Percentiles rank a stretch among this genome's conserved stretches.
These are phyloP conservation scores for Immersiporthe knoxdaviesiana DNA, from an alignment of 2,329 filamentous ascomycete species.

Conservation along the genomic window DNA sequence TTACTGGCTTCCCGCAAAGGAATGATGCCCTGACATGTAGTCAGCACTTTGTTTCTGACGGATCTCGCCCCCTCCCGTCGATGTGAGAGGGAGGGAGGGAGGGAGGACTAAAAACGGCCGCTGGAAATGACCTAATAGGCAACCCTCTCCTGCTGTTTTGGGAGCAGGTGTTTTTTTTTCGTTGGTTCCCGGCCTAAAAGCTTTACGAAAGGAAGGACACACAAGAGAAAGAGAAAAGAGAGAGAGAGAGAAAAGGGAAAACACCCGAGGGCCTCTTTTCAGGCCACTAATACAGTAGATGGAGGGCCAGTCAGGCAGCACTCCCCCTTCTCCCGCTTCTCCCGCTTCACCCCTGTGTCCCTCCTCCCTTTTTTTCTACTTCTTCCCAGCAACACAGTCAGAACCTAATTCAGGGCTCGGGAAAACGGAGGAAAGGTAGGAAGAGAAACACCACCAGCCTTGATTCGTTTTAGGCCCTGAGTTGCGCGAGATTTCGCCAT, in stretches of 20 bases:
- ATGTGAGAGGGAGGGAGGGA: background rate
- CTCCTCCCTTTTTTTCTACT: background rate
- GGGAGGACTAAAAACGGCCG: too few relatives aligned
- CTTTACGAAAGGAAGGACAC: background rate
- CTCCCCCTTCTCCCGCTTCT: too few relatives aligned
- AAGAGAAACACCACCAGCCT: background rate
- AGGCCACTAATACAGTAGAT: background rate
- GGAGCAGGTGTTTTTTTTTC: too few relatives aligned
- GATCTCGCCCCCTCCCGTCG: background rate
- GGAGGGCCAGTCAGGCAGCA: background rate
- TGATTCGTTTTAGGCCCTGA: background rate
- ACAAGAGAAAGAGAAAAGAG: too few relatives aligned
- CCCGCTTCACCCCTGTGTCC: too few relatives aligned
- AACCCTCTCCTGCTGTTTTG: background rate
- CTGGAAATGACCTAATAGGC: too few relatives aligned
- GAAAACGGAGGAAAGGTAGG: background rate
- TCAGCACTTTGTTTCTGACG: constrained; percentile 7
- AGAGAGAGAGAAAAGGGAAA: too few relatives aligned
- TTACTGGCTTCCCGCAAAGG: background rate
- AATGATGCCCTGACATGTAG: constrained; percentile 8
- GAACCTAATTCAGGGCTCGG: background rate
- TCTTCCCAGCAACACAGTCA: background rate
- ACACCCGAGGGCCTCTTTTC: background rate
- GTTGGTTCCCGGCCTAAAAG: background rate
- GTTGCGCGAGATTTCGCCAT: background rate